Evolutionary conservation across 257 asterid species (phyloP), one percentile per base, ranked within the genome.

Genomic region (Oldenlandia corymbosa): DNA sequence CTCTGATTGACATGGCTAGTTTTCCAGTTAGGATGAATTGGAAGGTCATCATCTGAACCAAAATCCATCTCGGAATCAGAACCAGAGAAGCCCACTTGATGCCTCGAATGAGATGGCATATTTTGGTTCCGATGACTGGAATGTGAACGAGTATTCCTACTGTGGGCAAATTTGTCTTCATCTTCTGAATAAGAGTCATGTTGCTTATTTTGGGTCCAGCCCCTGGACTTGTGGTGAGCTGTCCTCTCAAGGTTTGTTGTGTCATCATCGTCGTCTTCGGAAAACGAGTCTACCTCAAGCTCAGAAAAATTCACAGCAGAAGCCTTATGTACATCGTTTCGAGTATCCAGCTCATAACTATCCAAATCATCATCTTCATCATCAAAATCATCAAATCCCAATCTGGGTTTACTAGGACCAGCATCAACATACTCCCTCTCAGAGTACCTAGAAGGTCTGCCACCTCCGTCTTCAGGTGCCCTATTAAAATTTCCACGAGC

Each of bases 301-400:
- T 91, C 97, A 13, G 96, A 88, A 78, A 86, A 82, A 75, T 79
- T 76, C 58, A 91, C 74, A 69, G 73, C 72, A 54, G 94, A 67
- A 73, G 66, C 65, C 70, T 71, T 82, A 6, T 72, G 76, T 68
- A 45, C 78, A 47, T 78, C 91, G 61, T 80, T 84, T 64, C 63
- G 84, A 62, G 77, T 71, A 71, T 83, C 96, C 68, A 92, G 42
- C 69, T 92, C 99, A 51, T 89, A 92, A 75, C 81, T 92, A 65
- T 87, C 90, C 42, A 92, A 70, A 69, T 84, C 93, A 72, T 91
- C 97, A 27, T 85, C 94, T 7, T 91, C 91, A 59, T 90, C 98
- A 65, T 89, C 95, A 61, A 92, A 92, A 79, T 92, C 99, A 39
- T 92, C 79, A 81, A 92, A 89, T 62, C 97, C 98, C 24, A 43